Base-by-base conservation (phyloP, 2,329 filamentous ascomycete genomes). In the Apiospora kogelbergensis region DNA sequence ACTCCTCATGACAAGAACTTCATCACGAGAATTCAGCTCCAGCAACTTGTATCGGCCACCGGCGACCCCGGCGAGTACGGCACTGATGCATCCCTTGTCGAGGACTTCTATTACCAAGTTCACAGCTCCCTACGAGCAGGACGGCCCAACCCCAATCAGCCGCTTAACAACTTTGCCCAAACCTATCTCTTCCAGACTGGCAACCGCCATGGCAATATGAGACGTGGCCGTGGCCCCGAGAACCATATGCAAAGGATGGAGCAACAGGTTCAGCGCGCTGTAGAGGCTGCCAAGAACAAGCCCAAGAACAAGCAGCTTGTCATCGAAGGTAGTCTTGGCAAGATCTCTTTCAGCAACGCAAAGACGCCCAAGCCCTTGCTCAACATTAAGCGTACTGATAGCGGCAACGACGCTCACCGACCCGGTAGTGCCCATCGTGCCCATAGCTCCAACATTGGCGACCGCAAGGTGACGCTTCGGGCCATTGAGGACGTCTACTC, bases 241-340 rank as follows among this genome's bases (percentile, higher is more conserved):
- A 99, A 98, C 78, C 96, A 99, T 77, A 93, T 98, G 83, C 96
- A 98, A 79, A 91, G 96, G 68, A 99, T 99, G 96, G 95, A 99
- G 80, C 96, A 99, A 81, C 96, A 99, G 80, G 97, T 99, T 15
- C 95, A 98, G 79, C 91, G 96, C 68, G 96, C 96, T 30, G 96
- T 99, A 0, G 96, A 99, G 78, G 96, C 96, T 0, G 96, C 96
- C 67, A 99, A 98, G 84, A 93, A 94, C 70, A 95, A 97, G 81
- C 96, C 96, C 15, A 99, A 99, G 85, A 98, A 97, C 78, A 97
- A 97, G 77, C 95, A 98, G 79, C 86, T 99, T 10, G 95, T 98
- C 24, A 95, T 99, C 70, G 95, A 98, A 78, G 96, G 96, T 33
- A 98, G 94, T 77, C 83, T 99, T 65, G 96, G 96, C 73, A 99